phyloP scores from a whole-genome alignment of 2,329 filamentous ascomycete genomes.

The Lachnellula hyalina region DNA sequence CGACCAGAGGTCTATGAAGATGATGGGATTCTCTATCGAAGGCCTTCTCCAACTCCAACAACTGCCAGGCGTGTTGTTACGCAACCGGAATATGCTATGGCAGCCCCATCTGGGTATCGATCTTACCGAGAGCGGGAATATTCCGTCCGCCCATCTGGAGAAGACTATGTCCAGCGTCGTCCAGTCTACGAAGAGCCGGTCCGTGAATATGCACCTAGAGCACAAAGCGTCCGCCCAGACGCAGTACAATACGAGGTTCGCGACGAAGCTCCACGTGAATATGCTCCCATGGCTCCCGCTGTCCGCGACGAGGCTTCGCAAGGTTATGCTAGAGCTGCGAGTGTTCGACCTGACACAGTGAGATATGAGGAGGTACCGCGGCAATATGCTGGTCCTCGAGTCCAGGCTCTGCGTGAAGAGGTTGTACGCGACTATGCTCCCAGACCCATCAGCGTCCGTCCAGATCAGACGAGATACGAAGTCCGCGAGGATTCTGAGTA shows the following conservation, averaged over 20 bases:
- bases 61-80: slow-evolving; percentile 54
- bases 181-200: slow-evolving; percentile 40
- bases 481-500: slow-evolving; percentile 32
- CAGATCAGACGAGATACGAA: slow-evolving; percentile 26
- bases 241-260: slow-evolving; percentile 37
- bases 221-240: slow-evolving; percentile 53
- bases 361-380: slow-evolving; percentile 36
- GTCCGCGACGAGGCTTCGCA: slow-evolving; percentile 42
- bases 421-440: slow-evolving; percentile 33
- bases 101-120: slow-evolving; percentile 41
- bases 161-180: slow-evolving; percentile 43
- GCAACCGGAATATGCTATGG: slow-evolving; percentile 51
- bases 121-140: slow-evolving; percentile 54
- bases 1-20: slow-evolving; percentile 27
- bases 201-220: slow-evolving; percentile 42
- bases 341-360: slow-evolving; percentile 48
- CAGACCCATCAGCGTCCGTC: slow-evolving; percentile 32
- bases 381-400: slow-evolving; percentile 36
- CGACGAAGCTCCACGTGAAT: slow-evolving; percentile 31
- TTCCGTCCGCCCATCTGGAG: slow-evolving; percentile 41
- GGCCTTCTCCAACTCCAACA: slow-evolving; percentile 45
- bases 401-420: slow-evolving; percentile 40
- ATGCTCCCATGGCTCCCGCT: slow-evolving; percentile 30
- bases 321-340: slow-evolving; percentile 34
- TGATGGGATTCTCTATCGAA: slow-evolving; percentile 38